These are phyloP conservation scores for Elasticomyces elasticus DNA, from an alignment of 495 filamentous ascomycete species.

Conservation along the genomic window DNA sequence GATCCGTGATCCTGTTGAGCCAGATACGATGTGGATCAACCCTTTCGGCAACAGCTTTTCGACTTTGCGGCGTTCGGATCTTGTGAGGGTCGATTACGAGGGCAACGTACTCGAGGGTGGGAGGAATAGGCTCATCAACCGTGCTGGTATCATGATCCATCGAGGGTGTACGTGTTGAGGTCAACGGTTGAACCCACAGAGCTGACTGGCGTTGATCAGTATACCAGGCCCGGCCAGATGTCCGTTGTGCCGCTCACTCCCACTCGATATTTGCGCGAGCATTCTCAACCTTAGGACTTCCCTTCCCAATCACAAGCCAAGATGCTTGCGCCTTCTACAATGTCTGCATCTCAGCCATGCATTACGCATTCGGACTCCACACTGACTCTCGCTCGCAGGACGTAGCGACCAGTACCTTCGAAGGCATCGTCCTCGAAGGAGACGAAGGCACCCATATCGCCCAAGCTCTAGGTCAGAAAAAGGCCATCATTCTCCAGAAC, in stretches of 20 bases:
- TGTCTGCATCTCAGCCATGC: too few relatives aligned
- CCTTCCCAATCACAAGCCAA: not conserved
- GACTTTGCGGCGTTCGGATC: not conserved
- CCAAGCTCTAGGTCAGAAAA: not conserved
- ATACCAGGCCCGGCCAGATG: not conserved
- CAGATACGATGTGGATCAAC: not conserved
- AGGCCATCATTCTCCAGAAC: conserved; percentile 1
- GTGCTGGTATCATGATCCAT: not conserved
- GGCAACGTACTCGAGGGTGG: not conserved
- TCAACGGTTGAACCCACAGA: not conserved
- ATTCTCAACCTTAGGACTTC: not conserved
- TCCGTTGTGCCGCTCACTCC: not conserved
- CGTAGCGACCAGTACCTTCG: not conserved
- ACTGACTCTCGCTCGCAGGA: not conserved
- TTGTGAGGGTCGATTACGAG: not conserved
- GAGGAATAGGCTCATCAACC: not conserved
- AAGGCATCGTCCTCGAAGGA: not conserved
- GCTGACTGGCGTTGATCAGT: not conserved
- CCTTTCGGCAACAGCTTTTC: not conserved
- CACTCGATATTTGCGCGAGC: not conserved
- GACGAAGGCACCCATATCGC: conserved; percentile 1
- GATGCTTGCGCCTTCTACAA: not conserved
- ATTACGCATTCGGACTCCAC: too few relatives aligned
- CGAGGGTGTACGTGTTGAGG: not conserved
- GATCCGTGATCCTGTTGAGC: not conserved